Conservation (phyloP, 495 filamentous ascomycete species). For the Extremus antarcticus region DNA sequence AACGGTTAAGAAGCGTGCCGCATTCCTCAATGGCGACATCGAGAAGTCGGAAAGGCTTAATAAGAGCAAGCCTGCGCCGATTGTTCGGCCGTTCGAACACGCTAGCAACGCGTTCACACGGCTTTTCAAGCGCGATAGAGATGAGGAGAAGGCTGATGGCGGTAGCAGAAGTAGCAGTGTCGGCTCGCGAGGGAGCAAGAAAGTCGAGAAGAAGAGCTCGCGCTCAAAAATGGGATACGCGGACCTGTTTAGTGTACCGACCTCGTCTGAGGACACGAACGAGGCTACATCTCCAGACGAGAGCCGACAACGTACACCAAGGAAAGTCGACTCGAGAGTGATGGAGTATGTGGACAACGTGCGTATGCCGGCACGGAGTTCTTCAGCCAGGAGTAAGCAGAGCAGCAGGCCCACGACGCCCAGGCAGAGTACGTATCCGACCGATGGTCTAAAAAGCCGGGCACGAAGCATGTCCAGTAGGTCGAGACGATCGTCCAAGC, state of each 20-base stretch:
- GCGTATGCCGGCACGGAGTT: background rate
- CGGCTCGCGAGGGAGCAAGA: background rate
- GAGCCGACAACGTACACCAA: no score
- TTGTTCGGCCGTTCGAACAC: slow-evolving; percentile 19
- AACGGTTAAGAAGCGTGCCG: slow-evolving; percentile 14
- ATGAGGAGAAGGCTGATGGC: background rate
- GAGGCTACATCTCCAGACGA: no score
- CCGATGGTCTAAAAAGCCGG: background rate
- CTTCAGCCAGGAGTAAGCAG: background rate
- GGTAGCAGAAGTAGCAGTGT: background rate
- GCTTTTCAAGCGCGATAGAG: slow-evolving; percentile 13
- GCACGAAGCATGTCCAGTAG: background rate
- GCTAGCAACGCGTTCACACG: slow-evolving; percentile 20
- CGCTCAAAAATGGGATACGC: background rate
- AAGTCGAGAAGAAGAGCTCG: background rate
- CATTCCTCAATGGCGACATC: slow-evolving; percentile 8
- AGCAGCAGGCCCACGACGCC: background rate
- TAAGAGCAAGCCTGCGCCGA: slow-evolving; percentile 8
- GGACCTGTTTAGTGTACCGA: background rate
- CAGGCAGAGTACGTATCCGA: background rate
- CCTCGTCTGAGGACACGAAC: no score
- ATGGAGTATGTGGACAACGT: background rate
- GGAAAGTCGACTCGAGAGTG: background rate
- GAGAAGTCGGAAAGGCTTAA: slow-evolving; percentile 7
- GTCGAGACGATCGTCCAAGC: background rate